Conservation (phyloP, 306 rosid genomes). For the Rosa chinensis region DNA sequence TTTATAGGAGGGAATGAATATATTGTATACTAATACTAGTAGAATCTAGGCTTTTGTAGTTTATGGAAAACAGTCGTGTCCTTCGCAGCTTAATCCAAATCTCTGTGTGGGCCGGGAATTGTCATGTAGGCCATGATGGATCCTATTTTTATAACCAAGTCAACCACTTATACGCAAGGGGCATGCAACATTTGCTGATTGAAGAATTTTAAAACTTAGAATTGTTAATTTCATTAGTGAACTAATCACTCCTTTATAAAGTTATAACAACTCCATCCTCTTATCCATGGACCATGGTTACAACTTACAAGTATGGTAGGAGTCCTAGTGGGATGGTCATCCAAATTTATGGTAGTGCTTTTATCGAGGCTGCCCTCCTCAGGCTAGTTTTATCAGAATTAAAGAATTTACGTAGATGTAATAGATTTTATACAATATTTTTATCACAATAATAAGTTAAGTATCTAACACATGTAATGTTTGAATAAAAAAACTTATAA, state of each 20-base stretch:
- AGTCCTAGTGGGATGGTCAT: no score
- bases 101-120: background rate
- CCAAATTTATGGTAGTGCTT: background rate
- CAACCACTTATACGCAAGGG: conserved; percentile 26
- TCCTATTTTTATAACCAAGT: background rate
- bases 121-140: background rate
- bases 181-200: conserved; percentile 24
- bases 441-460: background rate
- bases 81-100: background rate
- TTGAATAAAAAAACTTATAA: no score
- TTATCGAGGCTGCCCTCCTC: background rate
- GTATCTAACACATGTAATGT: background rate
- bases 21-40: background rate
- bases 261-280: background rate
- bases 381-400: no score
- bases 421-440: no score
- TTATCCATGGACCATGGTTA: background rate
- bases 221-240: background rate
- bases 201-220: background rate
- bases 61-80: conserved; percentile 24
- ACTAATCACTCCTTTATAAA: background rate
- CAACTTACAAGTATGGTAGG: background rate
- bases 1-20: conserved; percentile 40
- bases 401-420: no score
- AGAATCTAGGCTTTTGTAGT: conserved; percentile 4